Conservation (phyloP, 2,329 filamentous ascomycete genomes). For the Plenodomus tracheiphilus region DNA sequence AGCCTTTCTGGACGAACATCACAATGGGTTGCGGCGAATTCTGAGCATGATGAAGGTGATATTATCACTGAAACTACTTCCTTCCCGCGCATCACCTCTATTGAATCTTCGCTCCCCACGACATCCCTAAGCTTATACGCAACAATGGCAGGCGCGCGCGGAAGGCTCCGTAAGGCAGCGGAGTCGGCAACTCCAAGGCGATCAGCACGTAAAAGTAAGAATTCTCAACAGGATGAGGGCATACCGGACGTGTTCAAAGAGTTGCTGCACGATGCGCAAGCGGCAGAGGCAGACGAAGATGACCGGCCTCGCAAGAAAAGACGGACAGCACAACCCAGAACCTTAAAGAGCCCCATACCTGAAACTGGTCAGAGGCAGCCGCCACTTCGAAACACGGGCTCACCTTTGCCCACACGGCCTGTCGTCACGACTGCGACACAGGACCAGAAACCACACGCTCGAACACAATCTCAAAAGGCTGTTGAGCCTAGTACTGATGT, state of each 20-base stretch:
- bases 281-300: slow-evolving; percentile 36
- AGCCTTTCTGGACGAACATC: background rate
- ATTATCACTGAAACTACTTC: background rate
- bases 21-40: background rate
- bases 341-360: slow-evolving; percentile 2
- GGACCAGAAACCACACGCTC: slow-evolving; percentile 5
- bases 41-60: background rate
- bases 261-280: slow-evolving; percentile 49
- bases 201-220: slow-evolving; percentile 26
- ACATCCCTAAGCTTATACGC: background rate
- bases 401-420: slow-evolving; percentile 9
- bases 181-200: slow-evolving; percentile 21
- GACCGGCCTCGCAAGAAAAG: slow-evolving; percentile 46
- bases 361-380: slow-evolving; percentile 1
- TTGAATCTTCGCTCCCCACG: background rate
- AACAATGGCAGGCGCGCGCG: slow-evolving; percentile 34
- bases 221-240: slow-evolving; percentile 24
- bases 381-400: background rate
- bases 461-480: slow-evolving; percentile 1
- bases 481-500: slow-evolving; percentile 7
- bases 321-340: slow-evolving; percentile 21
- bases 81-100: background rate
- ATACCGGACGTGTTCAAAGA: slow-evolving; percentile 52
- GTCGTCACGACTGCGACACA: slow-evolving; percentile 8
- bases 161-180: slow-evolving; percentile 24